These are phyloP conservation scores for Saccharomycodes ludwigii DNA, from an alignment of 805 yeast genomes.

Conservation along the genomic window DNA sequence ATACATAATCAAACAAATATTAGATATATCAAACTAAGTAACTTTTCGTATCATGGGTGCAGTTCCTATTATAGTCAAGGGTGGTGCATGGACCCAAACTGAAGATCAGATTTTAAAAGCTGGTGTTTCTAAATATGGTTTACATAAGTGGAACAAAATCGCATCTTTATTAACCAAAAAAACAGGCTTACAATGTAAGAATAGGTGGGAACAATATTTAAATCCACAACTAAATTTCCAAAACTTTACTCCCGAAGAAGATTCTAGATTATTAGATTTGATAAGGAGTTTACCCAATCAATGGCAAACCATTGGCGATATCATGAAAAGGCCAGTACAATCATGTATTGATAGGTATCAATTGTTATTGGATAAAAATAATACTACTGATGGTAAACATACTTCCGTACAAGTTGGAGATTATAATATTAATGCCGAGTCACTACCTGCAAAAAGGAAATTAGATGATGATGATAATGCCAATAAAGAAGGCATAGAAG, in stretches of 20 bases:
- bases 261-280: slow-evolving; percentile 51
- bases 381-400: slow-evolving; percentile 17
- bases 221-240: slow-evolving; percentile 55
- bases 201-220: slow-evolving; percentile 84
- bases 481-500: slow-evolving; percentile 68
- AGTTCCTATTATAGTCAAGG: no score
- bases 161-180: slow-evolving; percentile 77
- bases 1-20: no score
- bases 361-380: slow-evolving; percentile 43
- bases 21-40: no score
- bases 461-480: slow-evolving; percentile 48
- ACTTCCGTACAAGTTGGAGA: slow-evolving; percentile 4
- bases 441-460: slow-evolving; percentile 19
- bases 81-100: slow-evolving; percentile 80
- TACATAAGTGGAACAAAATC: slow-evolving; percentile 90
- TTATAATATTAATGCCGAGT: slow-evolving; percentile 9
- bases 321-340: slow-evolving; percentile 74
- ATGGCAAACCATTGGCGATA: slow-evolving; percentile 84
- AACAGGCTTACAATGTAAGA: slow-evolving; percentile 83
- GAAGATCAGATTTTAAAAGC: slow-evolving; percentile 83
- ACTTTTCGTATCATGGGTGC: no score
- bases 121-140: slow-evolving; percentile 85
- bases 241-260: slow-evolving; percentile 70
- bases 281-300: slow-evolving; percentile 76
- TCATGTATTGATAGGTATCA: slow-evolving; percentile 75